Base-by-base conservation (phyloP, 306 rosid species). In the Ormosia semicastrata region DNA sequence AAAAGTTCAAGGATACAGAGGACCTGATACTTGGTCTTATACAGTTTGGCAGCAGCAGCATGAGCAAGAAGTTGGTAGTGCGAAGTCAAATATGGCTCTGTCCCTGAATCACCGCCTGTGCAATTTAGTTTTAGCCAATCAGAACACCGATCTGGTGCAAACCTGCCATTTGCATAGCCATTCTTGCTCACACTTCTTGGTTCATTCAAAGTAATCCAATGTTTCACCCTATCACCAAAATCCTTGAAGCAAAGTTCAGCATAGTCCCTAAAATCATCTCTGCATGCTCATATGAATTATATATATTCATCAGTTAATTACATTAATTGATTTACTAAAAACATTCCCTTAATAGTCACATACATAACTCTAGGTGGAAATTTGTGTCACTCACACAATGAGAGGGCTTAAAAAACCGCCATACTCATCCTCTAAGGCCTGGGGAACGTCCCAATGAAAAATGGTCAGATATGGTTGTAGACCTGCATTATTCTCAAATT, bases 191-290 rank as follows among this genome's bases (percentile, higher is more conserved):
- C 86, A 18, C 68, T 81, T 53, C 73, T 50, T 6, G 97, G 97
- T 89, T 90, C 93, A 72, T 92, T 92, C 67, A 89, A 57, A 8
- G 97, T 92, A 34, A 81, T 90, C 97, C 97, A 92, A 24, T 85
- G 82, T 83, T 89, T 92, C 62, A 92, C 93, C 11, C 92, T 82
- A 46, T 92, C 89, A 7, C 97, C 93, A 69, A 90, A 92, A 77
- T 87, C 87, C 66, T 87, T 86, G 66, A 84, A 90, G 77, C 97
- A 92, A 7, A 92, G 70, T 24, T 92, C 94, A 33, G 90, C 92
- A 36, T 62, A 90, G 46, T 90, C 93, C 49, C 50, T 30, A 68
- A 85, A 92, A 56, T 90, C 89, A 10, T 79, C 37, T 49, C 94
- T 84, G 84, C 81, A 74, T 83, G 62, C 15, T 68, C 43, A 37